Conservation (phyloP, 108 stramenopile genomes). For the Stephanodiscus triporus region DNA sequence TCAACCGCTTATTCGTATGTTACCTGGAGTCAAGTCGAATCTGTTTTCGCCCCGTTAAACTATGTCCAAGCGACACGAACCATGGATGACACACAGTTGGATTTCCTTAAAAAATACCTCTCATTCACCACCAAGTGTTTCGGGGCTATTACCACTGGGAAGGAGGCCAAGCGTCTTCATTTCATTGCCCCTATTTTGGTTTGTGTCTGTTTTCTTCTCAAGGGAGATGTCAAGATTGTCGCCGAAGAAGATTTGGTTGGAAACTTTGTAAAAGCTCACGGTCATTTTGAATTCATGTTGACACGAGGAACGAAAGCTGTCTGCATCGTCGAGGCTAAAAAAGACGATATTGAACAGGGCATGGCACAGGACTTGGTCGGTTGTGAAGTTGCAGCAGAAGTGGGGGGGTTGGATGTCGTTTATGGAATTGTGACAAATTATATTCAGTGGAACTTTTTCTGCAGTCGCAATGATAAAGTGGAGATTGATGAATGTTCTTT, state of each 20-base stretch:
- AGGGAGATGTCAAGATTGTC: constrained; percentile 18
- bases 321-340: constrained; percentile 32
- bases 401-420: constrained; percentile 27
- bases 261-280: constrained; percentile 31
- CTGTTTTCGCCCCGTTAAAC: constrained; percentile 19
- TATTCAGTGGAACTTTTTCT: constrained; percentile 26
- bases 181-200: constrained; percentile 28
- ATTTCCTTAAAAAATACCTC: constrained; percentile 17
- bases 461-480: constrained; percentile 34
- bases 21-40: constrained; percentile 32
- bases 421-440: constrained; percentile 31
- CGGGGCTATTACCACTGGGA: constrained; percentile 19
- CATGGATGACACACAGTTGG: constrained; percentile 16
- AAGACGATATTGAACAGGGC: constrained; percentile 31
- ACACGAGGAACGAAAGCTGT: constrained; percentile 22
- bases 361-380: constrained; percentile 34
- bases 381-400: constrained; percentile 31
- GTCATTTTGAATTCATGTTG: constrained; percentile 32
- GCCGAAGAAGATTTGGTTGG: constrained; percentile 23
- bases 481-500: constrained; percentile 24
- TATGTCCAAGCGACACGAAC: constrained; percentile 21
- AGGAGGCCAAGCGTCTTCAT: constrained; percentile 27
- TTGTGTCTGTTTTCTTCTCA: constrained; percentile 28
- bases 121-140: constrained; percentile 28
- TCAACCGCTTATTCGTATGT: constrained; percentile 20